Evolutionary conservation across 1,139 yeast species (phyloP), one percentile per base, ranked within the genome.

Genomic region (Yamadazyma friedrichii): DNA sequence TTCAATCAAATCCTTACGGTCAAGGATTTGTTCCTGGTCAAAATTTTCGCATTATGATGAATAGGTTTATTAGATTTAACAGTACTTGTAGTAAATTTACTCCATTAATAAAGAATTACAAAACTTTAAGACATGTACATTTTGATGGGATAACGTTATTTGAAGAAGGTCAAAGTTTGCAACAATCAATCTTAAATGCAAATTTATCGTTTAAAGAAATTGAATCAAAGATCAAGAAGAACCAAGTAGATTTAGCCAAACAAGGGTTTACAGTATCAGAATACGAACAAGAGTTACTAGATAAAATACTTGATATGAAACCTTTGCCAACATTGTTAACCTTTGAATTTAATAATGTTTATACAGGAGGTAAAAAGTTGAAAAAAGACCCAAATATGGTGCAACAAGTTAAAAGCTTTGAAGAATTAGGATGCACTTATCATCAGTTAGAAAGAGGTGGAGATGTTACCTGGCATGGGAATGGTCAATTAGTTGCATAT

Each of bases 381-480:
- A 78, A 78, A 48, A 68, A 67, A 41, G 70, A 71, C 34, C 64
- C 78, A 1, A 59, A 70, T 0, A 52, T 62, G 11, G 61, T 54
- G 1, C 67, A 56, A 13, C 61, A 55, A 31, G 64, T 66, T 31
- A 61, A 61, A 31, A 69, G 67, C 6, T 77, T 78, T 22, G 72
- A 75, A 39, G 43, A 44, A 12, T 29, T 65, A 36, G 76, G 74
- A 9, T 64, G 74, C 44, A 50, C 56, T 28, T 87, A 80, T 55
- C 76, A 82, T 22, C 95, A 88, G 54, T 76, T 94, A 0, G 82
- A 81, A 45, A 71, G 99, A 46, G 99, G 99, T n/a, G 99, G 99
- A 0, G 95, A 93, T 58, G 81, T 93, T 1, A 93, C 98, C 0
- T 94, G 88, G 74, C 99, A 94, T 64, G 98, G 98, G 0, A 84